A percentile compares a stretch with the other conserved stretches of the same genome.
Conservation (phyloP, 2,329 filamentous ascomycete genomes). For the Achaetomium macrosporum region DNA sequence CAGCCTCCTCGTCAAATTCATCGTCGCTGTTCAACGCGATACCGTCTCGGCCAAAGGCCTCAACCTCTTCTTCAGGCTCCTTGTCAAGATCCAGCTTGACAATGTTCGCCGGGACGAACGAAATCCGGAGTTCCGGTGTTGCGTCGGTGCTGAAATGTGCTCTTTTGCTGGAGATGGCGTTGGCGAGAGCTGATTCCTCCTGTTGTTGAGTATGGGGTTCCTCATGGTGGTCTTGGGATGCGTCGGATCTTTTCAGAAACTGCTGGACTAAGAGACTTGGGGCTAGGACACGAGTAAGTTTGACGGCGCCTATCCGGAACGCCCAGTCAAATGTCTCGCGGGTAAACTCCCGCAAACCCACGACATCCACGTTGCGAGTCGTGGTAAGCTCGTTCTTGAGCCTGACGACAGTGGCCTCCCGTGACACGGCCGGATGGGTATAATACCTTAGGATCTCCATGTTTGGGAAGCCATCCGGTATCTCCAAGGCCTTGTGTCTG, state of each 20-base stretch:
- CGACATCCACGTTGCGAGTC: conserved; percentile 58
- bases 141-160: conserved; percentile 69
- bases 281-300: conserved; percentile 75
- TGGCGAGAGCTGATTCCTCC: conserved; percentile 51
- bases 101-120: conserved; percentile 68
- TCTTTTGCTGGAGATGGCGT: conserved; percentile 61
- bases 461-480: conserved; percentile 79
- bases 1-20: conserved; percentile 43
- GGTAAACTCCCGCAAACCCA: conserved; percentile 65
- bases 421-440: conserved; percentile 77
- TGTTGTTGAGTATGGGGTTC: conserved; percentile 35
- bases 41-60: conserved; percentile 45
- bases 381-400: conserved; percentile 52
- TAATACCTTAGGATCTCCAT: conserved; percentile 78
- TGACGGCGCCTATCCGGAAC: conserved; percentile 69
- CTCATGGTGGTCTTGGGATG: conserved; percentile 15
- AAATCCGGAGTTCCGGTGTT: conserved; percentile 69
- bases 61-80: conserved; percentile 58
- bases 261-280: conserved; percentile 66
- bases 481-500: conserved; percentile 65
- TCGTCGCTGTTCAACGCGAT: conserved; percentile 62
- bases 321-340: conserved; percentile 83
- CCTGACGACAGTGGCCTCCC: conserved; percentile 47
- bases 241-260: conserved; percentile 34
- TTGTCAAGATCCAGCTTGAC: conserved; percentile 70